Base-by-base conservation (phyloP, 2,329 filamentous ascomycete genomes). In the Monosporascus sp. region DNA sequence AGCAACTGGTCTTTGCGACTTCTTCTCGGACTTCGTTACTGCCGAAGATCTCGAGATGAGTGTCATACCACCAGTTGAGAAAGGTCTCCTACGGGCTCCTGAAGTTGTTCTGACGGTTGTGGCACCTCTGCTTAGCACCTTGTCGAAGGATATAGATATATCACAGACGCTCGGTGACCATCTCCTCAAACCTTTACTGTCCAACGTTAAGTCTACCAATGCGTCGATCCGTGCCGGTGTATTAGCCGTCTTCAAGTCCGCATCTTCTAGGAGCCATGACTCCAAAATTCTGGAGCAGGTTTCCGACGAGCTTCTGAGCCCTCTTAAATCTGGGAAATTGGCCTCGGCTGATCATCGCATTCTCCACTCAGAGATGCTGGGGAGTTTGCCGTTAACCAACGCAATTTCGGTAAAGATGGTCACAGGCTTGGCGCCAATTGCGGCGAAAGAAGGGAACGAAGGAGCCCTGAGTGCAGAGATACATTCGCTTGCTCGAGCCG, bases 171-270 rank as follows among this genome's bases (percentile, higher is more conserved):
- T 97, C 18, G 79, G 81, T 50, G 76, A 79, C 25, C 88, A 88
- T 56, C 77, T 99, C 37, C 71, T 95, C 38, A 97, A 96, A 69
- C 90, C 91, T 6, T 75, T 99, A 14, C 72, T 97, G n/a, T 85
- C 90, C 41, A 96, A 91, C 66, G 78, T 92, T 69, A 97, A 96
- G 70, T 97, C 94, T 1, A 92, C 88, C 64, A 97, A 96, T 68
- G 75, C 82, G 15, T 71, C 72, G 2, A 90, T 97, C 56, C 85
- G 93, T 52, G 81, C 81, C 56, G 91, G 90, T 24, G 88, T 89
- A 8, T 72, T 92, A 22, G 77, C 80, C 39, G 88, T 88, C 7
- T 96, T 97, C 68, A 79, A 80, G 58, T 80, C 81, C 9, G 75
- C 43, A 79, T 81, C 60, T 88, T 83, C 59, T 67, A 73, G 47